Base-by-base conservation (phyloP, 2,329 filamentous ascomycete genomes). In the Sordariomycetes sp. region DNA sequence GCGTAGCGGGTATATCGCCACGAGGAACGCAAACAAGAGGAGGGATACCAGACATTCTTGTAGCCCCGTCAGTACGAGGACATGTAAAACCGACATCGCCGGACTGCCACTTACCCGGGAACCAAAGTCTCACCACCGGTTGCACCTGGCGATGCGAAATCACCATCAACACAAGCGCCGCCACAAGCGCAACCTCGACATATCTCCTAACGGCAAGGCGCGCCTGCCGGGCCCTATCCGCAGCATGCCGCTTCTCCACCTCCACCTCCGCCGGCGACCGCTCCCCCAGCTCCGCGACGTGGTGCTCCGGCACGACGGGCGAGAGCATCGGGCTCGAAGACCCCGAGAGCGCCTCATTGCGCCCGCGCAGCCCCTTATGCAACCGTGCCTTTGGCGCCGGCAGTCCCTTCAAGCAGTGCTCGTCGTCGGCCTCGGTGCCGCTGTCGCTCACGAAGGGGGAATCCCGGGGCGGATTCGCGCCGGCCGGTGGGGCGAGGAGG, bases 371-470 rank as follows among this genome's bases (percentile, higher is more conserved):
- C 8, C 90, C 91, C 71, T 96, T 96, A 66, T 87, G 85, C 35
- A 82, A 76, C 60, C 83, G 80, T 10, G 78, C 63, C n/a, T 79
- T 85, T 2, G 91, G 88, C 2, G 91, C 89, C 1, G 92, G 91
- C 24, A 96, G 73, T 0, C 90, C 87, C 68, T 87, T 94, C 58
- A 96, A 76, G 63, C 92, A 85, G 61, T 91, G 87, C 69, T 97
- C 92, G 72, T 97, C 92, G 65, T 96, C 92, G 45, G 92, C 92
- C 68, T 97, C 92, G 20, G 91, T 95, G 25, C 92, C 92, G 68
- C 90, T 96, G 63, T 96, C 91, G 68, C 89, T 96, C 12, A 81
- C 81, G 1, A 83, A 78, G 1, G 78, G 76, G 4, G 80, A 81
- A 55, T 80, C 77, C 61, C 75, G 77, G 59, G 72, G 68, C 20